phyloP scores from a whole-genome alignment of 805 yeast species.

The Saturnispora zaruensis region DNA sequence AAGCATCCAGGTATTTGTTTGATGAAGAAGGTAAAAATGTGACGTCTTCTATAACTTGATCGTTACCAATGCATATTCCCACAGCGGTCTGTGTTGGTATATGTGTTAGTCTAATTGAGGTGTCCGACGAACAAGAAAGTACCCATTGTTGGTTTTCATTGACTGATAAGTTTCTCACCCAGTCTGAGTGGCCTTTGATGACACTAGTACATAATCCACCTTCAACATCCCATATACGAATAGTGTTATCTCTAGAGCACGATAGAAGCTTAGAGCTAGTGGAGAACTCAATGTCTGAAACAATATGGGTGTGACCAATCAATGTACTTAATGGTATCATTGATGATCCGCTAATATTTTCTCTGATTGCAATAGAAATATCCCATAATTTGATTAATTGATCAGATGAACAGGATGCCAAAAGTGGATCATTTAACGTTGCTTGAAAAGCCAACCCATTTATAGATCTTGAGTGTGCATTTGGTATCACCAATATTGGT shows the following conservation, averaged over 20 bases:
- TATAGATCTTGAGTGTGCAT: conserved; percentile 69
- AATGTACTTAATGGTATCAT: conserved; percentile 45
- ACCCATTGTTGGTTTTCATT: conserved; percentile 45
- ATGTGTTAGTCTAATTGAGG: conserved; percentile 59
- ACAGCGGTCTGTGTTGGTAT: conserved; percentile 58
- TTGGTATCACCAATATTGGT: conserved; percentile 50
- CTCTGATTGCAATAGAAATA: conserved; percentile 21
- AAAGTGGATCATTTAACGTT: conserved; percentile 10
- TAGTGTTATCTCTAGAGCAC: conserved; percentile 54
- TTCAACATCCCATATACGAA: conserved; percentile 57
- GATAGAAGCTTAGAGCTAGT: conserved; percentile 41
- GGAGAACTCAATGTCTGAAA: conserved; percentile 54
- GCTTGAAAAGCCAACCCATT: conserved; percentile 53
- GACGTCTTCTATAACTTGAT: conserved; percentile 72
- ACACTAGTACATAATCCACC: conserved; percentile 62
- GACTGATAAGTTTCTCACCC: conserved; percentile 57
- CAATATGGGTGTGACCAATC: conserved; percentile 82
- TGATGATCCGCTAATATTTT: background rate
- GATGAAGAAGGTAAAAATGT: conserved; percentile 52
- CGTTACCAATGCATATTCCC: conserved; percentile 64
- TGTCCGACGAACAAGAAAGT: conserved; percentile 73
- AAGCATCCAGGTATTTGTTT: conserved; percentile 40
- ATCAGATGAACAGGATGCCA: conserved; percentile 47
- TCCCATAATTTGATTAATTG: conserved; percentile 65
- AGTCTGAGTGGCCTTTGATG: conserved; percentile 75